These are phyloP conservation scores for Penicillium brasilianum DNA, from an alignment of 2,329 filamentous ascomycete species.

Conservation along the genomic window DNA sequence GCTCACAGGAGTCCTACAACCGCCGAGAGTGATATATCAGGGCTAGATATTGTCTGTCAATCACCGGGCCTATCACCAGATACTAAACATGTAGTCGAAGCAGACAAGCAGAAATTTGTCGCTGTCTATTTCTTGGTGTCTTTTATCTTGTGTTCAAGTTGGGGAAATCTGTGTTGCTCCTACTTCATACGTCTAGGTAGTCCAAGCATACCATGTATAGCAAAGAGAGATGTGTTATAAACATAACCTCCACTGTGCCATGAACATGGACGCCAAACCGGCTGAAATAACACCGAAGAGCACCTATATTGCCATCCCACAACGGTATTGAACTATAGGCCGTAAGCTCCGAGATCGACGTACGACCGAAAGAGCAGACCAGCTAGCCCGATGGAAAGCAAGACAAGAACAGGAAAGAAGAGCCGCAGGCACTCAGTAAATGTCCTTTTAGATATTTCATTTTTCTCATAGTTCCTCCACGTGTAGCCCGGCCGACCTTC, in stretches of 20 bases:
- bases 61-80: no score
- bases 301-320: conserved; percentile 4
- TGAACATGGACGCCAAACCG: conserved; percentile 7
- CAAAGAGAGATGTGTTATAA: neutral
- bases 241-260: neutral
- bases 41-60: no score
- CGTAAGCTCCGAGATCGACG: neutral
- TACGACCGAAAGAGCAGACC: neutral
- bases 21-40: no score
- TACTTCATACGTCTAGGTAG: neutral
- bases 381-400: neutral
- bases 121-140: neutral
- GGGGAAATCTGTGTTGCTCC: neutral
- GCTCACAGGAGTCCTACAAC: no score
- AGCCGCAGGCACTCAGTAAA: neutral
- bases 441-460: neutral
- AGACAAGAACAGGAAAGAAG: neutral
- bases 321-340: neutral
- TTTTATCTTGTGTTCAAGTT: neutral
- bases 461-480: conserved; percentile 1
- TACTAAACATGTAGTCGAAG: no score
- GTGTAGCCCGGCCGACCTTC: conserved; percentile 13
- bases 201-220: neutral
- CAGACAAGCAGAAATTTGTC: neutral
- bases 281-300: neutral